Percentiles rank a stretch among this genome's conserved stretches.
Conservation (phyloP, 2,329 filamentous ascomycete genomes). For the Leptodontidium sp. region DNA sequence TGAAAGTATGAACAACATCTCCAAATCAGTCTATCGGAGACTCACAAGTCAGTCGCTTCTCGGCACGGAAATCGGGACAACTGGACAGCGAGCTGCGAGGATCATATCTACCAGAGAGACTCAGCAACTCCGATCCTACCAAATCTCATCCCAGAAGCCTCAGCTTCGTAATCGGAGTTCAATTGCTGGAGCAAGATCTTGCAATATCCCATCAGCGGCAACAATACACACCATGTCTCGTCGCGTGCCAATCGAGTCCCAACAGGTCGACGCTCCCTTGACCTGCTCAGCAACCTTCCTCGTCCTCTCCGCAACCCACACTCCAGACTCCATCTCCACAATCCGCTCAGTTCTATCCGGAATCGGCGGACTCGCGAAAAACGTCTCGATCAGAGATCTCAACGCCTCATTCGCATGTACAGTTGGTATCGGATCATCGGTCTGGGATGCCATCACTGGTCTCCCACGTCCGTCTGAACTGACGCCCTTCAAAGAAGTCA, state of each 20-base stretch:
- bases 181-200: no score
- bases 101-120: background rate
- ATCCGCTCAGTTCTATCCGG: conserved; percentile 56
- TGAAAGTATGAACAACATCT: background rate
- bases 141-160: background rate
- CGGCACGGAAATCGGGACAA: background rate
- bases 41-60: background rate
- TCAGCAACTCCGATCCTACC: background rate
- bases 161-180: background rate
- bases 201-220: background rate
- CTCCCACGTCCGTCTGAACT: conserved; percentile 59
- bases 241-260: conserved; percentile 50
- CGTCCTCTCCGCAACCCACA: conserved; percentile 53
- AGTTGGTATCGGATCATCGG: conserved; percentile 60
- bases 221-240: conserved; percentile 4
- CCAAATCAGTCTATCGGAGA: background rate
- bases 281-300: conserved; percentile 62
- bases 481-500: conserved; percentile 57
- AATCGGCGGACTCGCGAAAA: conserved; percentile 58
- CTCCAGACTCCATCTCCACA: conserved; percentile 49
- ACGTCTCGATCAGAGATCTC: conserved; percentile 59
- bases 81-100: no score
- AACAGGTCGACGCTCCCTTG: conserved; percentile 59
- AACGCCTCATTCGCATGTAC: conserved; percentile 58
- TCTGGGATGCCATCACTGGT: conserved; percentile 58